Conservation (phyloP, 495 filamentous ascomycete species). For the Trichocladium antarcticum region DNA sequence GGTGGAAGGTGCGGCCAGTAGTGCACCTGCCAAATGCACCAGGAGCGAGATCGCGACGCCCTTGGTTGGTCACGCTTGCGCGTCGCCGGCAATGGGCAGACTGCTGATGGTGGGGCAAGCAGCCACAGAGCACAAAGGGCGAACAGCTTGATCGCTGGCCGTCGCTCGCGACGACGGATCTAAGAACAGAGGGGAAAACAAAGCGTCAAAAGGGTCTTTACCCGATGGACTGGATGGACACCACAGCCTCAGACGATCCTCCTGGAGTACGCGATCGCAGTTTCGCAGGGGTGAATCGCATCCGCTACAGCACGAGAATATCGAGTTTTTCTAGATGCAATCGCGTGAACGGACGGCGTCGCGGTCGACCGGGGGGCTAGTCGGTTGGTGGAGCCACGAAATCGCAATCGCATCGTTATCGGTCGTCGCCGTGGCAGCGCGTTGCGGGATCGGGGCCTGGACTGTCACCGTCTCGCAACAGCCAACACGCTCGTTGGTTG, state of each 20-base stretch:
- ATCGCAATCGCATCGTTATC: constrained; percentile 9
- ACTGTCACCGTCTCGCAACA: background rate
- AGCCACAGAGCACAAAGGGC: background rate
- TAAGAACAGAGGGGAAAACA: background rate
- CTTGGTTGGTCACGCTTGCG: background rate
- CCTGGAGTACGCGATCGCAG: background rate
- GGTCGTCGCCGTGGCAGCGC: background rate
- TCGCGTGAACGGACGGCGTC: background rate
- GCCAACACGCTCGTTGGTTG: background rate
- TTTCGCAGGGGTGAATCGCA: background rate
- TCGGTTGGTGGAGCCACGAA: constrained; percentile 4
- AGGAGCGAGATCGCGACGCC: background rate
- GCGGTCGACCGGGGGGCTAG: constrained; percentile 4
- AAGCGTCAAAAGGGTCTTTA: constrained; percentile 3
- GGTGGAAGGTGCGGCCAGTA: background rate
- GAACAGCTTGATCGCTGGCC: background rate
- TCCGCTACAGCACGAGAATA: background rate
- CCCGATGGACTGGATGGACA: constrained; percentile 3
- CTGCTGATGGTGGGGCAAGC: background rate
- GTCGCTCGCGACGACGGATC: background rate
- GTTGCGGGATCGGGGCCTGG: background rate
- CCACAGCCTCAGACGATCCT: background rate
- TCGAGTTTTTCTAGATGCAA: background rate
- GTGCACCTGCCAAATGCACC: background rate
- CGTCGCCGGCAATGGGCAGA: background rate